Base-by-base conservation (phyloP, 352 stramenopile genomes). In the Globisporangium recalcitrans region DNA sequence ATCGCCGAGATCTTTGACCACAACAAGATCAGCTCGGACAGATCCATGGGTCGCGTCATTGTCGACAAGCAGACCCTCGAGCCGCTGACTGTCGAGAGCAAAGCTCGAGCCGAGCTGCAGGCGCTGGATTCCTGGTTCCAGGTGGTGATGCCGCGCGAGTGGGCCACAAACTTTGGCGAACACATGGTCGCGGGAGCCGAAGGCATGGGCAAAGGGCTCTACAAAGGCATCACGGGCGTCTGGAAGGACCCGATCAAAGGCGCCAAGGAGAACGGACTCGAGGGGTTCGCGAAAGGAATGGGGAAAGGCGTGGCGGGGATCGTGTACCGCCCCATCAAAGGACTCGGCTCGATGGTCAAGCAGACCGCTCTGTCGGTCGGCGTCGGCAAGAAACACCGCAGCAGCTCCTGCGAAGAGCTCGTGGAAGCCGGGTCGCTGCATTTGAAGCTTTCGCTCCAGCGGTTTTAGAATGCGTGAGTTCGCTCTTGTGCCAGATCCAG, bases 171-270 rank as follows among this genome's bases (percentile, higher is more conserved):
- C 69, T 91, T 90, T 67, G 80, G 84, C 34, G 84, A 91, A 58
- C 84, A 93, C 78, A 82, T 93, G 75, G 75, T 91, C 16, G 84
- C 82, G 3, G 84, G 78, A 0, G 84, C 78, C 52, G 82, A 90
- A 69, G 82, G 82, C 4, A 52, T 90, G 21, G 75, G 75, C 31
- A 88, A 87, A 47, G 83, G 83, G 14, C 64, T 93, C 47, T 90
- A 87, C 51, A 73, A 74, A 4, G 84, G 84, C 34, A 87, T 91
- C 63, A 91, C 78, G 0, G 82, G 82, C 24, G 73, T 93, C 6
- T 90, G 82, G 74, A 90, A 88, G 48, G 82, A 93, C 40, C 84
- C 82, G 51, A 90, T 93, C 65, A 78, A 79, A 58, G 84, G 82
- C 54, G 84, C 84, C 24, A 87, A 86, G 62, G 72, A 84, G 61